Evolutionary conservation across 164 flowering plant genomes (phyloP), one percentile per base, ranked within the genome.

Genomic region (Kingdonia uniflora): DNA sequence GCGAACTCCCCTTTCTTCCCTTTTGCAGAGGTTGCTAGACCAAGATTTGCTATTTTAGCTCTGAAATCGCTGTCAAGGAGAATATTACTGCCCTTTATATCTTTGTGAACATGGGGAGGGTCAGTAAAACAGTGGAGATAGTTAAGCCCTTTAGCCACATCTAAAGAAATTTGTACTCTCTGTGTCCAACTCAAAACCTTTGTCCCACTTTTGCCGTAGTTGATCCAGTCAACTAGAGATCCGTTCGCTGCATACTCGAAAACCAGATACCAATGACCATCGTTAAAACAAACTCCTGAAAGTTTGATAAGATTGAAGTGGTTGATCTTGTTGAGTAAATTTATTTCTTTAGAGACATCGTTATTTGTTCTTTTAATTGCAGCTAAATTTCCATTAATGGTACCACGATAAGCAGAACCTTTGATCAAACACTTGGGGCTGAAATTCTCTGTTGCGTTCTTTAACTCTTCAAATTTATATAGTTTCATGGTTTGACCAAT

Each of bases 71-170:
- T 50, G 38, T 78, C 82, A 20, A 90, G 81, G 41, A 86, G 81
- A 19, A 90, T 51, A 53, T 77, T 81, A 56, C 76, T 68, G 68
- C 77, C 72, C n/a, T 65, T 80, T 35, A 90, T 49, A 59, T 84
- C 74, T 71, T 76, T 81, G 67, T 90, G 97, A 38, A 86, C 80
- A 60, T 78, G 66, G n/a, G 85, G 76, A 19, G 86, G 91, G 15
- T 41, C 60, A 6, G 85, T 69, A 59, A 68, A 80, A 61, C 71
- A 72, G 57, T 90, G 95, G 39, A 90, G 83, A 67, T 90, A 90
- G 54, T 78, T 59, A 29, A 90, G 85, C 19, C 95, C 94, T 11
- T 62, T 74, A 15, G 91, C 91, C 12, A 84, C 74, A 60, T 82
- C 91, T 25, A 74, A 43, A 49, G 76, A 80, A 41, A 90, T 81